These are phyloP conservation scores for Cenococcum geophilum DNA, from an alignment of 495 filamentous ascomycete species.

Conservation along the genomic window DNA sequence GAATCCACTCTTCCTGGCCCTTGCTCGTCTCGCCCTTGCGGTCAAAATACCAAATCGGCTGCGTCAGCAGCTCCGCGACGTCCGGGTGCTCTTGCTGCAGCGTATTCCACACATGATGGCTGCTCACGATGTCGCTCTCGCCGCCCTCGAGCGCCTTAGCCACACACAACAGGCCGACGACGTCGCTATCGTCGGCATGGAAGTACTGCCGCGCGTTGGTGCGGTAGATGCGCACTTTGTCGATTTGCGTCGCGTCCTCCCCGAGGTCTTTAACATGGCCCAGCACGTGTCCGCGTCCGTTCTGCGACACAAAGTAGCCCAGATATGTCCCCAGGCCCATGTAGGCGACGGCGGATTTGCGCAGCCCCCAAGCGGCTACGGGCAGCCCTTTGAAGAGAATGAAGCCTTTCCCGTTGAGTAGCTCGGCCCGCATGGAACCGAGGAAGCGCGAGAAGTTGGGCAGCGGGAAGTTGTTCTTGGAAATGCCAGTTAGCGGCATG, in stretches of 20 bases:
- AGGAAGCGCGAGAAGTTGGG: slow-evolving; percentile 55
- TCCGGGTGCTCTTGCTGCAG: slow-evolving; percentile 71
- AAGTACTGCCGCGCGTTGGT: slow-evolving; percentile 82
- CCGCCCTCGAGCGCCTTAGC: slow-evolving; percentile 72
- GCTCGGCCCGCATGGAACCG: slow-evolving; percentile 54
- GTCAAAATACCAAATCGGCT: slow-evolving; percentile 89
- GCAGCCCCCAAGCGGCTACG: slow-evolving; percentile 64
- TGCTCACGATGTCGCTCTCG: slow-evolving; percentile 74
- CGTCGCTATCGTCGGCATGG: slow-evolving; percentile 74
- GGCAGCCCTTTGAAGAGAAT: slow-evolving; percentile 84
- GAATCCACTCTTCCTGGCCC: slow-evolving; percentile 71
- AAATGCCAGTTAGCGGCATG: slow-evolving; percentile 66
- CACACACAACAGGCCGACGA: slow-evolving; percentile 83
- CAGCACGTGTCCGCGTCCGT: slow-evolving; percentile 78
- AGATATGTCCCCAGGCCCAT: slow-evolving; percentile 86
- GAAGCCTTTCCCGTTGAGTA: slow-evolving; percentile 82
- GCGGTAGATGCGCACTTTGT: slow-evolving; percentile 80
- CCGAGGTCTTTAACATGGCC: slow-evolving; percentile 89
- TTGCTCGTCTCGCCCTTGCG: slow-evolving; percentile 77
- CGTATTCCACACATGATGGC: slow-evolving; percentile 76
- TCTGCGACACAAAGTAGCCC: slow-evolving; percentile 81
- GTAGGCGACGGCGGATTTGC: slow-evolving; percentile 78
- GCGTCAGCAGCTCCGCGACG: slow-evolving; percentile 64
- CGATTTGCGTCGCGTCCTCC: slow-evolving; percentile 72
- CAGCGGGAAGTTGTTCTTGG: slow-evolving; percentile 63